Evolutionary conservation across 352 stramenopile genomes (phyloP).

Genomic region (Globisporangium nodosum): DNA sequence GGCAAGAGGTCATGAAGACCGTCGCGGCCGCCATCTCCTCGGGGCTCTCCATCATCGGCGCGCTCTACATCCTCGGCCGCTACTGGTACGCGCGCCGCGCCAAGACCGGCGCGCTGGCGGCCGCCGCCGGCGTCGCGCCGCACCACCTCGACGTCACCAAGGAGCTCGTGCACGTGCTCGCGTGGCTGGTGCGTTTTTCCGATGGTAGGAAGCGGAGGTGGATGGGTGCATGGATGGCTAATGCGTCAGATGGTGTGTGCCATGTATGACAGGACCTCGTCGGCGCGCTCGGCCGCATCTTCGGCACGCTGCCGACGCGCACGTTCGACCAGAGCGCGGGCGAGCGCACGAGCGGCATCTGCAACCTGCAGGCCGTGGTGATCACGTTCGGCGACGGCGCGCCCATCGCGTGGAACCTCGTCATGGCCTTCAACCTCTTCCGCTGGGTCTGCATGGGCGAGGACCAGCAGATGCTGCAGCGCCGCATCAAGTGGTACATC

Average conservation of each 20-base stretch:
- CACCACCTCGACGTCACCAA: conserved; percentile 80
- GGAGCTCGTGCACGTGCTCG: conserved; percentile 82
- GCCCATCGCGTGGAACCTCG: conserved; percentile 79
- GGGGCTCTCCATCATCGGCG: conserved; percentile 70
- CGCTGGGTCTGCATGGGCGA: conserved; percentile 79
- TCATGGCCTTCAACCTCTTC: conserved; percentile 82
- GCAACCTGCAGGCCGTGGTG: conserved; percentile 72
- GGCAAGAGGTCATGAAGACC: conserved; percentile 27
- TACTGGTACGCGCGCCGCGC: conserved; percentile 70
- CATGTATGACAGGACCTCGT: conserved; percentile 45
- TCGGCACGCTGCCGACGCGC: conserved; percentile 55
- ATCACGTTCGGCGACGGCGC: conserved; percentile 73
- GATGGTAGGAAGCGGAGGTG: not conserved
- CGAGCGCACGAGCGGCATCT: conserved; percentile 48
- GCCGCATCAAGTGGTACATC: conserved; percentile 82
- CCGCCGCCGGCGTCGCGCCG: conserved; percentile 12
- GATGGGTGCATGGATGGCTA: not conserved
- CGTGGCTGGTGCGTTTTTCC: conserved; percentile 47
- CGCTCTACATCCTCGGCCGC: conserved; percentile 77
- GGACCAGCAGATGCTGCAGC: conserved; percentile 79
- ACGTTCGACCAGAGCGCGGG: conserved; percentile 56
- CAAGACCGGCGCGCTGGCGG: conserved; percentile 24
- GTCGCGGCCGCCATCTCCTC: conserved; percentile 65
- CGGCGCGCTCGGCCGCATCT: conserved; percentile 61
- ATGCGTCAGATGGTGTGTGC: no score